Evolutionary conservation across 108 stramenopile genomes (phyloP), one percentile per base, ranked within the genome.

Genomic region (Cyclotella atomus): DNA sequence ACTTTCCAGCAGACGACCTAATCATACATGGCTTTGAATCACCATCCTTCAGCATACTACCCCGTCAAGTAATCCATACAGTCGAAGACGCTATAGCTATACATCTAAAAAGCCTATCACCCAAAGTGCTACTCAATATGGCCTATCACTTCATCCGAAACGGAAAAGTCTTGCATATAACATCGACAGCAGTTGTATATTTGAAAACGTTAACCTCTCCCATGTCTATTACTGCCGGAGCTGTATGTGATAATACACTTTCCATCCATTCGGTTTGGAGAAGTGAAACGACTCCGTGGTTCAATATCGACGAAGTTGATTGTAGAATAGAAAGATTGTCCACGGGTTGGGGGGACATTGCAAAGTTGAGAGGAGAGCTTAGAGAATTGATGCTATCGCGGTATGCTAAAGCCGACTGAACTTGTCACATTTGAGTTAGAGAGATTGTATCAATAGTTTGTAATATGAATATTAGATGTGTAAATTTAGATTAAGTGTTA

Each of bases 311-410:
- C 0, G 20, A 68, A 33, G 50, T 36, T 19, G 52, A 54, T 54
- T 68, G 66, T 27, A 54, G n/a, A 33, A 52, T 68, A 36, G 66
- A 68, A 10, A 25, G 52, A 23, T 35, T 68, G 50, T n/a, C 66
- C 6, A 68, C 52, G 36, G 66, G 66, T 5, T 68, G 66, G 66
- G 29, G 66, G 10, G 33, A 68, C 36, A 36, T 34, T 0, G 36
- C 50, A 5, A 53, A 54, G 52, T 54, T 68, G 15, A 36, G 66
- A 68, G 33, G 32, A 19, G 66, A 68, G 7, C 23, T 68, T 33
- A 68, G 32, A 52, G 24, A 25, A 14, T 3, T 54, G 0, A 4
- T 54, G 19, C 0, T 25, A 23, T 27, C 16, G 52, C 27, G 30
- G 21, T 15, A 53, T 27, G 32, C 8, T 4, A 44, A 54, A 1